Evolutionary conservation across 1,284 basidiomycete species (phyloP).

Genomic region (Irpex sp.): DNA sequence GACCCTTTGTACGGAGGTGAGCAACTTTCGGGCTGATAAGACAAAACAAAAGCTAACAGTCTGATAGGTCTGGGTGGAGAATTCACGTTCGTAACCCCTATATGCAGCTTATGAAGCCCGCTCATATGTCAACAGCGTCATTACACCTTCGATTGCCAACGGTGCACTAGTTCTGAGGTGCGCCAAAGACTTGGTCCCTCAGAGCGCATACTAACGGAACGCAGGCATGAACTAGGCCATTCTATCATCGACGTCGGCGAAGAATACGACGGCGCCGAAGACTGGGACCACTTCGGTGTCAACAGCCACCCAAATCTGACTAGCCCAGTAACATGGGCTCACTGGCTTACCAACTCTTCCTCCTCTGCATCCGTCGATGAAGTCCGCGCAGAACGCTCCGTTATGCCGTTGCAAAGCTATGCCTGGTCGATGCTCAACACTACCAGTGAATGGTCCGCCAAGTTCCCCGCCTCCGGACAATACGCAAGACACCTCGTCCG

Average conservation of each 20-base stretch:
- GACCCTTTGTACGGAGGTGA: constrained; percentile 78
- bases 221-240: constrained; percentile 73
- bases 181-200: not conserved
- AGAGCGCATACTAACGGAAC: not conserved
- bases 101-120: not conserved
- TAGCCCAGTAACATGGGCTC: constrained; percentile 56
- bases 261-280: constrained; percentile 71
- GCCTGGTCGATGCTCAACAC: constrained; percentile 69
- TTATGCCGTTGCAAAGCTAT: constrained; percentile 75
- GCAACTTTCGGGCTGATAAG: constrained; percentile 12
- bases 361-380: constrained; percentile 12
- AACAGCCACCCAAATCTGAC: constrained; percentile 51
- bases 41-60: no score
- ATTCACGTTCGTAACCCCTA: constrained; percentile 57
- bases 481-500: constrained; percentile 63
- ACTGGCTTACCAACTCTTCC: constrained; percentile 55
- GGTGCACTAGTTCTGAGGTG: constrained; percentile 70
- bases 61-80: constrained; percentile 67
- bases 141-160: constrained; percentile 75
- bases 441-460: constrained; percentile 48
- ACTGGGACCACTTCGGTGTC: constrained; percentile 68
- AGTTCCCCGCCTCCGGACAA: constrained; percentile 59
- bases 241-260: constrained; percentile 79
- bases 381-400: constrained; percentile 58
- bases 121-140: constrained; percentile 43